Conservation (phyloP, 2,329 filamentous ascomycete genomes). For the Talaromyces sp. region DNA sequence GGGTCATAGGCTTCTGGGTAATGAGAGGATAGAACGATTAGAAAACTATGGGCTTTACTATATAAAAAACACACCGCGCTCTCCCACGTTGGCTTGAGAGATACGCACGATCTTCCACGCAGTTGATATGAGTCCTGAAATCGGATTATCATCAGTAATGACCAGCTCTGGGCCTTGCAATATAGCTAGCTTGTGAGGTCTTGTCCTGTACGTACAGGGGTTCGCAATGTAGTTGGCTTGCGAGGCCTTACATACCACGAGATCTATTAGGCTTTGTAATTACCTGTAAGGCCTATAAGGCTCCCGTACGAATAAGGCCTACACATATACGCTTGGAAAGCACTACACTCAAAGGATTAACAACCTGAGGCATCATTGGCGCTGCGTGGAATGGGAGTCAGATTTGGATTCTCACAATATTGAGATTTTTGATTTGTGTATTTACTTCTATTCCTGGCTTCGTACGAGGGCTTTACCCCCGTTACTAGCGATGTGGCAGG, state of each 20-base stretch:
- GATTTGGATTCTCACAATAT: not conserved
- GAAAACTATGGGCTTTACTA: not conserved
- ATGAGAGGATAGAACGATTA: not conserved
- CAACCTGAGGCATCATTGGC: not conserved
- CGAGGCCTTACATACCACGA: too few relatives aligned
- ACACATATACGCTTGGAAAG: not conserved
- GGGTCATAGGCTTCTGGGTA: not conserved
- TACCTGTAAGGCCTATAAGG: not conserved
- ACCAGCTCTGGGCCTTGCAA: not conserved
- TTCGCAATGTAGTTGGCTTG: not conserved
- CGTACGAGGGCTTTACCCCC: not conserved
- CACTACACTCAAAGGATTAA: too few relatives aligned
- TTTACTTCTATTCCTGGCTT: not conserved
- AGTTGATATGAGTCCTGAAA: not conserved
- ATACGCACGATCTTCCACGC: not conserved
- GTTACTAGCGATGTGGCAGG: too few relatives aligned
- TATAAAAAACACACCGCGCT: not conserved
- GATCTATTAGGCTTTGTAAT: not conserved
- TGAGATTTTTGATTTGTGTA: not conserved
- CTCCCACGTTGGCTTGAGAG: not conserved
- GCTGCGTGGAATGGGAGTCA: not conserved
- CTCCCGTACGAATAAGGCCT: not conserved
- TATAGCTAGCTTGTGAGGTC: not conserved
- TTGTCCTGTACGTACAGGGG: not conserved
- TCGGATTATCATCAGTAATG: not conserved